Conservation (phyloP, 306 rosid species). For the Vigna nakashimae region DNA sequence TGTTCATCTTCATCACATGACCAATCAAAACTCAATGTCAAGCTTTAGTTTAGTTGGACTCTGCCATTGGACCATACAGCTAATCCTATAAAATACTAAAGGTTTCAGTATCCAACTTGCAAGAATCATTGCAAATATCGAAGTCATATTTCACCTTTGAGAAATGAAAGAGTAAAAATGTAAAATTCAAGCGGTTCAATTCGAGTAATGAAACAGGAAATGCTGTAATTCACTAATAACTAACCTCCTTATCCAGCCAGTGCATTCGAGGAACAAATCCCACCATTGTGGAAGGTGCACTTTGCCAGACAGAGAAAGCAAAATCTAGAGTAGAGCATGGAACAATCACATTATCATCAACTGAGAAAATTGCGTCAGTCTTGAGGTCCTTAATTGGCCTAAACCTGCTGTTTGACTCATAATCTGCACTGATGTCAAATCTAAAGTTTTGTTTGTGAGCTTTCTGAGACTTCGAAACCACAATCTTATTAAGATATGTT, state of each 20-base stretch:
- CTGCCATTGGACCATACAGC: conserved; percentile 8
- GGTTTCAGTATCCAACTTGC: conserved; percentile 29
- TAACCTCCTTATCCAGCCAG: conserved; percentile 63
- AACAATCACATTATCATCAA: conserved; percentile 67
- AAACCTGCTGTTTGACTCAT: conserved; percentile 53
- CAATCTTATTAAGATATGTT: conserved; percentile 51
- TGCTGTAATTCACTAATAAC: conserved; percentile 22
- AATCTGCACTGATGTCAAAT: conserved; percentile 47
- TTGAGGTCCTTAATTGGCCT: conserved; percentile 47
- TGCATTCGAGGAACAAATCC: conserved; percentile 74
- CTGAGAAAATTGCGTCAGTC: conserved; percentile 59
- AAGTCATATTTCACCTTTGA: neutral
- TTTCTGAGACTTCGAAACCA: conserved; percentile 43
- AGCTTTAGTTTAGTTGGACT: conserved; percentile 13
- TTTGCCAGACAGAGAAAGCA: conserved; percentile 69
- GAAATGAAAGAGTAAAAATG: conserved; percentile 7
- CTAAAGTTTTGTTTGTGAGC: conserved; percentile 47
- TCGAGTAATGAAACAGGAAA: conserved; percentile 4
- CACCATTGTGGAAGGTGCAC: conserved; percentile 60
- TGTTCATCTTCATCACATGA: conserved; percentile 1
- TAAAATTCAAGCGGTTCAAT: conserved; percentile 25
- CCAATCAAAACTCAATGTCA: conserved; percentile 4
- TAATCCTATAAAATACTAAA: conserved; percentile 23
- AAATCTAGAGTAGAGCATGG: conserved; percentile 58
- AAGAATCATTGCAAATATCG: conserved; percentile 9